Evolutionary conservation across 148 eudicot species (phyloP), one percentile per base, ranked within the genome.

Genomic region (Beta vulgaris): DNA sequence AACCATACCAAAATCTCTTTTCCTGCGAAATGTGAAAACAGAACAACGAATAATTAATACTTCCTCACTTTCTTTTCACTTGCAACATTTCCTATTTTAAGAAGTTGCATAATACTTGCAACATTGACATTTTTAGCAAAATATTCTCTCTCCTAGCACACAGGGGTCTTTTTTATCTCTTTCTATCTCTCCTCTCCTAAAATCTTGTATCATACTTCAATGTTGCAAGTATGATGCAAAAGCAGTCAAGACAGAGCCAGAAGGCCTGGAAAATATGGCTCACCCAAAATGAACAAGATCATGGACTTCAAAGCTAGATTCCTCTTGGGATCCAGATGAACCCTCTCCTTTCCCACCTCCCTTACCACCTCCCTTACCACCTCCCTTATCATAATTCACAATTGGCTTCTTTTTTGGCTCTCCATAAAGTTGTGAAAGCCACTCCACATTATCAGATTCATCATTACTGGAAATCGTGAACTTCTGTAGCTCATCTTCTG

Each of bases 201-300:
- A n/a, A n/a, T n/a, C n/a, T n/a, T n/a, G n/a, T n/a, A n/a, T n/a
- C n/a, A n/a, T n/a, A n/a, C n/a, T n/a, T n/a, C n/a, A n/a, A n/a
- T n/a, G n/a, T n/a, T n/a, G n/a, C n/a, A n/a, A n/a, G n/a, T n/a
- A n/a, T n/a, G 73, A 71, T 46, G 26, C 34, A 34, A 39, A 25
- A 32, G 69, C n/a, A 75, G 31, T 29, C 14, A 78, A 12, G 28
- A 49, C 23, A 71, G 62, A 59, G 43, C 7, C 37, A 68, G 34
- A 8, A 29, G 62, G 40, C 13, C 58, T 25, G 12, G n/a, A 40
- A 28, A 40, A 49, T 34, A 62, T 54, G 39, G 76, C 88, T 42
- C 81, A 92, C 99, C 93, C 89, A 70, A 90, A 89, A 66, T 89
- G 83, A 71, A 95, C 99, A 69, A 95, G 86, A 85, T 95, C 97